These are phyloP conservation scores for Saccharomycopsis guyanensis DNA, from an alignment of 805 yeast species.

Conservation along the genomic window DNA sequence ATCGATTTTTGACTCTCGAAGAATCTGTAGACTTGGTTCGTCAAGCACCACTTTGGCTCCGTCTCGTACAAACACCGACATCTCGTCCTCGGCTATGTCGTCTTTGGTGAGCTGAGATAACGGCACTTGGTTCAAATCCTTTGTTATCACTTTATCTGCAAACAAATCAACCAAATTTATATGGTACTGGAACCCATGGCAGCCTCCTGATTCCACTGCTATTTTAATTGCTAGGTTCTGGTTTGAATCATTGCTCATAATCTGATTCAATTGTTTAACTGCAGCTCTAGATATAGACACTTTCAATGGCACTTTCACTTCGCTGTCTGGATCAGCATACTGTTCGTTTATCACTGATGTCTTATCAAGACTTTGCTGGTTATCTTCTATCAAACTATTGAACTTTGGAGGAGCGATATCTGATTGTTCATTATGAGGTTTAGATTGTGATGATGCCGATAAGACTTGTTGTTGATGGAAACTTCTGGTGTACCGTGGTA, in stretches of 20 bases:
- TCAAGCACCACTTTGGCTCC: slow-evolving; percentile 71
- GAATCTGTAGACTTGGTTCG: slow-evolving; percentile 66
- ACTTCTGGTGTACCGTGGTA: too few relatives aligned
- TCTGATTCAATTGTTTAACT: slow-evolving; percentile 40
- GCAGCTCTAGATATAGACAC: slow-evolving; percentile 34
- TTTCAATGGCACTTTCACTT: slow-evolving; percentile 20
- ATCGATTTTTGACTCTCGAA: slow-evolving; percentile 81
- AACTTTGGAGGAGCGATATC: too few relatives aligned
- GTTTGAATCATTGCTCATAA: slow-evolving; percentile 47
- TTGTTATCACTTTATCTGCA: slow-evolving; percentile 27
- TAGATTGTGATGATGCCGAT: too few relatives aligned
- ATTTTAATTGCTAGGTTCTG: slow-evolving; percentile 61
- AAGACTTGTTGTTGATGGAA: too few relatives aligned
- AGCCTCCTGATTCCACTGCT: slow-evolving; percentile 90
- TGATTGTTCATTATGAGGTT: too few relatives aligned
- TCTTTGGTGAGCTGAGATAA: neutral
- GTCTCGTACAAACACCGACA: slow-evolving; percentile 54
- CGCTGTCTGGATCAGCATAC: neutral
- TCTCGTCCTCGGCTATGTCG: slow-evolving; percentile 20
- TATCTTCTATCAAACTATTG: slow-evolving; percentile 17
- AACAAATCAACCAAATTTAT: slow-evolving; percentile 48
- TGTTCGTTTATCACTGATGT: slow-evolving; percentile 15
- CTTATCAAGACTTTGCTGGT: slow-evolving; percentile 8
- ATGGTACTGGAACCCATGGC: slow-evolving; percentile 94
- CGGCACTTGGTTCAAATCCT: slow-evolving; percentile 23